A percentile compares a stretch with the other conserved stretches of the same genome.
Conservation (phyloP, 1,284 basidiomycete genomes). For the Ceratobasidium theobromae region DNA sequence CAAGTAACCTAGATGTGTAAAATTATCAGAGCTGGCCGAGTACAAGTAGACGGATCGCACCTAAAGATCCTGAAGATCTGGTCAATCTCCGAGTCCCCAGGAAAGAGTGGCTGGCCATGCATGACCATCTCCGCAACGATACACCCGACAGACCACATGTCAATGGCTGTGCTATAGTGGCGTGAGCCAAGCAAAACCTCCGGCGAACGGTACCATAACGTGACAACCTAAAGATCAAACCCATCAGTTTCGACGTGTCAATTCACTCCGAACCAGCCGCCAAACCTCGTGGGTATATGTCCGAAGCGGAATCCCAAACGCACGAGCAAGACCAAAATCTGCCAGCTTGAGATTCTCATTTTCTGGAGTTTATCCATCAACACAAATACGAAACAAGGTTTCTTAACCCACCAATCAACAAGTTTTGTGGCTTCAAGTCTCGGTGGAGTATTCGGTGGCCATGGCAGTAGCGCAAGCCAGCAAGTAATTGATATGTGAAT, state of each 20-base stretch:
- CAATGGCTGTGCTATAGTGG: constrained; percentile 95
- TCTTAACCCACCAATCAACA: constrained; percentile 63
- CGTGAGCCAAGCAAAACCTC: constrained; percentile 95
- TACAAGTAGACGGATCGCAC: constrained; percentile 47
- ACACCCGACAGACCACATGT: constrained; percentile 97
- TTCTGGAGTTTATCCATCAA: neutral
- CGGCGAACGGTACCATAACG: constrained; percentile 97
- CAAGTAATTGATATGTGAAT: constrained; percentile 85
- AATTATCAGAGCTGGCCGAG: neutral
- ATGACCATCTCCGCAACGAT: constrained; percentile 94
- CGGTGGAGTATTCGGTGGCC: constrained; percentile 95
- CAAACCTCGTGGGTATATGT: constrained; percentile 97
- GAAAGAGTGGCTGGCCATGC: constrained; percentile 87
- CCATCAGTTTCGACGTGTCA: constrained; percentile 20
- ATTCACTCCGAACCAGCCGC: constrained; percentile 14
- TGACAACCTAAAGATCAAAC: constrained; percentile 75
- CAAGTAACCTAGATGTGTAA: constrained; percentile 73
- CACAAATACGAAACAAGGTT: neutral
- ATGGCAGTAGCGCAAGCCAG: constrained; percentile 93
- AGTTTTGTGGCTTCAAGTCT: constrained; percentile 96
- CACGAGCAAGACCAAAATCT: constrained; percentile 94
- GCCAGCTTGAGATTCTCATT: constrained; percentile 89
- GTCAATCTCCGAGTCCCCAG: constrained; percentile 98
- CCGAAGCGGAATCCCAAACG: constrained; percentile 96
- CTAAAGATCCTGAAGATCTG: constrained; percentile 99